Evolutionary conservation across 805 yeast genomes (phyloP).

Genomic region (Wickerhamiella dianesei): DNA sequence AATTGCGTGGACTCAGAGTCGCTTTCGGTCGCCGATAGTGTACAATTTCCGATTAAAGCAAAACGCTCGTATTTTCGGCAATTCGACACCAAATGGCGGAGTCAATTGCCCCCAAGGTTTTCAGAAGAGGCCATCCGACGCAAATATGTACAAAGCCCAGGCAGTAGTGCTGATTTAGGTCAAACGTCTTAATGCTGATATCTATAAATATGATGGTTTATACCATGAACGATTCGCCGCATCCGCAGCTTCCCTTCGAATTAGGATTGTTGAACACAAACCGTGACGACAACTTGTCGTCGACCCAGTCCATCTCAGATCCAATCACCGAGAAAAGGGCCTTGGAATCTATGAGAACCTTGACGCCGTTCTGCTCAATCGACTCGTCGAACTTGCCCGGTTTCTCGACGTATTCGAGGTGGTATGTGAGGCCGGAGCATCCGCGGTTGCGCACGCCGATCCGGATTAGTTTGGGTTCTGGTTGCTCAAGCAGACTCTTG

Average conservation of each 20-base stretch:
- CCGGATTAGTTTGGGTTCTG: slow-evolving; percentile 78
- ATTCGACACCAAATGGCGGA: too few relatives aligned
- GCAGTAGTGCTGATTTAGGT: too few relatives aligned
- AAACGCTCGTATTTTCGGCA: too few relatives aligned
- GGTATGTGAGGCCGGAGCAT: slow-evolving; percentile 88
- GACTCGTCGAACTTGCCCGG: slow-evolving; percentile 95
- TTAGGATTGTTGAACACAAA: slow-evolving; percentile 93
- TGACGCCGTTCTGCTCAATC: slow-evolving; percentile 84
- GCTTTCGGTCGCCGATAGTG: too few relatives aligned
- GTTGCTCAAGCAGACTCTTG: slow-evolving; percentile 51
- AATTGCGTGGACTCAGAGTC: too few relatives aligned
- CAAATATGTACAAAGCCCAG: too few relatives aligned
- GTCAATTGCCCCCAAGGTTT: too few relatives aligned
- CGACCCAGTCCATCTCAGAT: slow-evolving; percentile 97
- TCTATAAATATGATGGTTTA: slow-evolving; percentile 24
- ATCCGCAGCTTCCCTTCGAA: slow-evolving; percentile 95
- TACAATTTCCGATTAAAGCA: too few relatives aligned
- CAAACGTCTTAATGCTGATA: too few relatives aligned
- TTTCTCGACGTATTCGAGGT: slow-evolving; percentile 73
- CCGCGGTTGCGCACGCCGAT: slow-evolving; percentile 94
- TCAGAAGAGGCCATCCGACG: too few relatives aligned
- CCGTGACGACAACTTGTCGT: slow-evolving; percentile 76
- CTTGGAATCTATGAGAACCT: slow-evolving; percentile 85
- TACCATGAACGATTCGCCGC: slow-evolving; percentile 98
- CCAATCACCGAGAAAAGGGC: slow-evolving; percentile 94